These are phyloP conservation scores for Thermothielavioides terrestris DNA, from an alignment of 495 filamentous ascomycete species.

Conservation along the genomic window DNA sequence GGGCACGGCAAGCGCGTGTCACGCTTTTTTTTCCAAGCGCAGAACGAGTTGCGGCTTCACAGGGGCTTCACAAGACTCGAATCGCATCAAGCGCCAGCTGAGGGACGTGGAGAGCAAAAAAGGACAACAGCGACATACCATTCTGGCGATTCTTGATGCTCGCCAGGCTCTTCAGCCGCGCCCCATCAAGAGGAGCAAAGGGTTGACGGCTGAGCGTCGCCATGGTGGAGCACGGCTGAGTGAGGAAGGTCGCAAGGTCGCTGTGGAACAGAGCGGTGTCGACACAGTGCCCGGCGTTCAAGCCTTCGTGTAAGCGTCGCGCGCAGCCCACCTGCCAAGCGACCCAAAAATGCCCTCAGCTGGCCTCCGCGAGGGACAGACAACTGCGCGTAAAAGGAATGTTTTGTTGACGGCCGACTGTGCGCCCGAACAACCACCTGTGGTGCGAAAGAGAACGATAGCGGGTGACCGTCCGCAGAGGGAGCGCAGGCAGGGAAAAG, in stretches of 20 bases:
- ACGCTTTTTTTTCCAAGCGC: too few relatives aligned
- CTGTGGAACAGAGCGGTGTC: background rate
- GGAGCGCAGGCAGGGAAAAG: background rate
- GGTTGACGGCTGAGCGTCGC: conserved; percentile 44
- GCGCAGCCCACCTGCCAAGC: background rate
- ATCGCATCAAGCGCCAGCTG: too few relatives aligned
- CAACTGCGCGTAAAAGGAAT: background rate
- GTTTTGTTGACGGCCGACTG: conserved; percentile 1
- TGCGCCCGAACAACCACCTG: too few relatives aligned
- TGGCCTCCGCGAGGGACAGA: background rate
- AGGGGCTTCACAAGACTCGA: conserved; percentile 8
- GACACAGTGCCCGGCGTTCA: background rate
- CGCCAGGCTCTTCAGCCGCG: conserved; percentile 46
- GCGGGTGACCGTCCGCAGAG: background rate
- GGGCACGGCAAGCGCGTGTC: background rate
- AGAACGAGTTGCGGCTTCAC: too few relatives aligned
- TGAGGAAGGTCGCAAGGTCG: too few relatives aligned
- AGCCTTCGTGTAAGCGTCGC: conserved; percentile 1
- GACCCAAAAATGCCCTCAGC: background rate
- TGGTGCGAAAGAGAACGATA: background rate
- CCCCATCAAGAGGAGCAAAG: conserved; percentile 47
- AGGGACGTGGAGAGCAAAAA: too few relatives aligned
- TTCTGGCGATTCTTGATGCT: conserved; percentile 56
- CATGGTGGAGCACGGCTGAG: conserved; percentile 27
- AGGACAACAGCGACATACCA: conserved; percentile 39